Base-by-base conservation (phyloP, 2,329 filamentous ascomycete genomes). In the Xylaria polymorpha region DNA sequence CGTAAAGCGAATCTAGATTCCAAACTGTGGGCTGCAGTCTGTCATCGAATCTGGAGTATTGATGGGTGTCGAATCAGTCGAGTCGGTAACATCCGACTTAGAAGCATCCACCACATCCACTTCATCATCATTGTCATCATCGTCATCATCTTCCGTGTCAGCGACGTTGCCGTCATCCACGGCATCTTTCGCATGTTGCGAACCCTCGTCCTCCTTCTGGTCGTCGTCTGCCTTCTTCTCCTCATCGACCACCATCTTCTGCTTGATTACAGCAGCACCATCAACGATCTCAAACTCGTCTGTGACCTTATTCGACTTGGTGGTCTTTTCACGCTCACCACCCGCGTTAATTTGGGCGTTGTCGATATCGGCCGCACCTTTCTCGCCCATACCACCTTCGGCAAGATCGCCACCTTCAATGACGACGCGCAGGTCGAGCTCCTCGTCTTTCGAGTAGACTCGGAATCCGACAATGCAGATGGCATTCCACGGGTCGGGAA, bases 301-400 rank as follows among this genome's bases (percentile, higher is more conserved):
- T 4, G 66, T 73, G 8, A 74, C 74, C 68, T 72, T 73, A 9
- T 72, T 73, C 12, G 63, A 70, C 7, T 77, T 77, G 22, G 74
- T 77, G n/a, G 76, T 71, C 59, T 75, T 71, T 66, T 76, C 79
- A 55, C 83, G 81, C 66, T 81, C 80, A 12, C 86, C 86, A 2
- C 83, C 85, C 0, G 86, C 86, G 62, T 88, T 88, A 66, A 82
- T 81, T 76, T 88, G 86, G 6, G 85, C 87, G 61, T 88, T 85
- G 72, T 88, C 86, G 15, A 88, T 81, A 63, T 88, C 86, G 3
- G 82, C 83, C 7, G 83, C 82, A 10, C 86, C 86, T 77, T 87
- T 86, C 72, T 84, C 83, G 51, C 86, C 86, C 85, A 88, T 88
- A 66, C 86, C 86, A 46, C 82, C 84, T 75, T 88, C 85, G 35